Percentiles rank a stretch among this genome's conserved stretches.
Conservation (phyloP, 352 stramenopile genomes). For the Phytophthora brassicae region DNA sequence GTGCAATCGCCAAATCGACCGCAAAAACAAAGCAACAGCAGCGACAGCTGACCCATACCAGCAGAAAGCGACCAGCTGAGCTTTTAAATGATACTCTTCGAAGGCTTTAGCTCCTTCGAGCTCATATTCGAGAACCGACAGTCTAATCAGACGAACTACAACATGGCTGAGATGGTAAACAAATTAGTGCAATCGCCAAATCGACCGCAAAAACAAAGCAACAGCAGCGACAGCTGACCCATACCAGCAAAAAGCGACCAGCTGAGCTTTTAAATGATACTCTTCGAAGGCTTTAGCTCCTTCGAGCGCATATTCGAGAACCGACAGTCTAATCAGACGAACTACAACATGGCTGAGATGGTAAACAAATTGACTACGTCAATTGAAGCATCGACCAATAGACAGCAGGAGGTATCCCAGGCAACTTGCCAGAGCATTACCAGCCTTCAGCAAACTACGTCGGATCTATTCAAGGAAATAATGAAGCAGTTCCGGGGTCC, state of each 20-base stretch:
- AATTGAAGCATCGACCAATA: background rate
- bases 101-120: background rate
- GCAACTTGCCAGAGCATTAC: background rate
- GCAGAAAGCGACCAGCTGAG: background rate
- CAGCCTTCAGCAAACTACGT: background rate
- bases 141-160: background rate
- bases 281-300: background rate
- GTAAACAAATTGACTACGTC: background rate
- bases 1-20: background rate
- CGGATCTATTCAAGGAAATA: background rate
- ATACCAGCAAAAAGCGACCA: background rate
- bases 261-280: constrained; percentile 6
- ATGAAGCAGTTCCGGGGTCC: background rate
- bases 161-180: background rate
- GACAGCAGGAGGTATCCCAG: background rate
- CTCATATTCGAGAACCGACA: constrained; percentile 3
- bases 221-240: background rate
- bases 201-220: background rate
- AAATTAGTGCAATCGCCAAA: background rate
- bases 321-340: background rate
- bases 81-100: constrained; percentile 5
- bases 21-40: background rate
- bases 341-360: background rate
- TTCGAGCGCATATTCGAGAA: constrained; percentile 6
- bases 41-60: background rate